These are phyloP conservation scores for Starmerella apis DNA, from an alignment of 805 yeast species.

Conservation along the genomic window DNA sequence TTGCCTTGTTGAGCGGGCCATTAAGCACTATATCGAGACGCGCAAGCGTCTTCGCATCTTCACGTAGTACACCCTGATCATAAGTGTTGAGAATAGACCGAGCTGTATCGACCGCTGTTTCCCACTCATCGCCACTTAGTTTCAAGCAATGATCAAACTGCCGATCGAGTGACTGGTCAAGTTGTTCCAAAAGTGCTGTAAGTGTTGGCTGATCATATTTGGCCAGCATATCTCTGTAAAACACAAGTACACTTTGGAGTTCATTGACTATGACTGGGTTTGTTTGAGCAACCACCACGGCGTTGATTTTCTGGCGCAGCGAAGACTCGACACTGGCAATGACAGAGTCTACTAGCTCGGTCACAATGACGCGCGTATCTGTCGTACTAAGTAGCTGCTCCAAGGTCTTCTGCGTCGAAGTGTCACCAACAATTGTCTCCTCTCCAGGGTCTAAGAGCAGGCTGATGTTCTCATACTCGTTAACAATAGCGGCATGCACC, in stretches of 20 bases:
- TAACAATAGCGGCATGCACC: conserved; percentile 73
- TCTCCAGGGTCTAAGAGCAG: conserved; percentile 42
- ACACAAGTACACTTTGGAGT: conserved; percentile 50
- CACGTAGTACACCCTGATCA: conserved; percentile 29
- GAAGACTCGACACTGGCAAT: conserved; percentile 50
- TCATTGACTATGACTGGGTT: conserved; percentile 47
- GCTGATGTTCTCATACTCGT: conserved; percentile 68
- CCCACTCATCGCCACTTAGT: conserved; percentile 34
- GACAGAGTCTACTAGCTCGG: conserved; percentile 36
- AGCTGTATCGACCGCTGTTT: conserved; percentile 42
- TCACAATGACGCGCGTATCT: conserved; percentile 17
- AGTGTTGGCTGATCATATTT: conserved; percentile 34
- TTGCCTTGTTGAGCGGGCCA: conserved; percentile 27
- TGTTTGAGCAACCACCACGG: conserved; percentile 54
- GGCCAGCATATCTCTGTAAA: conserved; percentile 58
- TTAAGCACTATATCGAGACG: conserved; percentile 30
- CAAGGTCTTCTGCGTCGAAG: conserved; percentile 3
- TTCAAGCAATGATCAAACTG: conserved; percentile 49
- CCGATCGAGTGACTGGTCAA: conserved; percentile 32
- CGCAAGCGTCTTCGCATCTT: conserved; percentile 15
- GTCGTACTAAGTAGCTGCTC: conserved; percentile 16
- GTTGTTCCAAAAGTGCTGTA: conserved; percentile 27
- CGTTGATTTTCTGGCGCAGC: conserved; percentile 54
- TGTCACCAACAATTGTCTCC: conserved; percentile 13
- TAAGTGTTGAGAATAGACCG: conserved; percentile 46